A percentile compares a stretch with the other conserved stretches of the same genome.
Conservation (phyloP, 1,284 basidiomycete genomes). For the Irpex lacteus region DNA sequence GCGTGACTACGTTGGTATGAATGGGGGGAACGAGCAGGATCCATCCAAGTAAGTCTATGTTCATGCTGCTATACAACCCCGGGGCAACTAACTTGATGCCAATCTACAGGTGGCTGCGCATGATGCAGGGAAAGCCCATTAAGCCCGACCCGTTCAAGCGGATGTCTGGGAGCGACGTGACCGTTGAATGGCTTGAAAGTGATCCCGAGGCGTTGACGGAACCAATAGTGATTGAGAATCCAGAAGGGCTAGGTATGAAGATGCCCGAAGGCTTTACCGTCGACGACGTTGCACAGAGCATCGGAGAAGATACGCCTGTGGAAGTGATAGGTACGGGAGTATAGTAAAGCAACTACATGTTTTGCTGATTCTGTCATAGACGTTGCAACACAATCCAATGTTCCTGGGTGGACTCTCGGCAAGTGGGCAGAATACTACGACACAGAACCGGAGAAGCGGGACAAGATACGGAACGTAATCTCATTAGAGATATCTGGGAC, state of each 20-base stretch:
- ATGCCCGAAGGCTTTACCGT: slow-evolving; percentile 78
- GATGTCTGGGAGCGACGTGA: slow-evolving; percentile 65
- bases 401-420: slow-evolving; percentile 82
- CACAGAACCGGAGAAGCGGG: slow-evolving; percentile 58
- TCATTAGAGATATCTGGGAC: slow-evolving; percentile 38
- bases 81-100: not conserved
- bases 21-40: slow-evolving; percentile 55
- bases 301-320: slow-evolving; percentile 76
- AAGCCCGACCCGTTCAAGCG: slow-evolving; percentile 60
- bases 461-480: slow-evolving; percentile 64
- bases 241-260: slow-evolving; percentile 81
- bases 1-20: slow-evolving; percentile 74
- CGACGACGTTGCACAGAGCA: slow-evolving; percentile 73
- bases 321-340: slow-evolving; percentile 80
- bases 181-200: slow-evolving; percentile 67
- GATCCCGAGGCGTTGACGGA: slow-evolving; percentile 72
- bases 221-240: slow-evolving; percentile 71
- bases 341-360: slow-evolving; percentile 8
- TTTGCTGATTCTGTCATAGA: slow-evolving; percentile 42
- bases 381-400: slow-evolving; percentile 79
- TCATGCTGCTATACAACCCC: not conserved
- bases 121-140: slow-evolving; percentile 65
- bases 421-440: slow-evolving; percentile 91
- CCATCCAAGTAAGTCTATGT: slow-evolving; percentile 35
- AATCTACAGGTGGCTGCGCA: slow-evolving; percentile 51